Conservation (phyloP, 2,329 filamentous ascomycete genomes). For the Colletotrichum australisinense region DNA sequence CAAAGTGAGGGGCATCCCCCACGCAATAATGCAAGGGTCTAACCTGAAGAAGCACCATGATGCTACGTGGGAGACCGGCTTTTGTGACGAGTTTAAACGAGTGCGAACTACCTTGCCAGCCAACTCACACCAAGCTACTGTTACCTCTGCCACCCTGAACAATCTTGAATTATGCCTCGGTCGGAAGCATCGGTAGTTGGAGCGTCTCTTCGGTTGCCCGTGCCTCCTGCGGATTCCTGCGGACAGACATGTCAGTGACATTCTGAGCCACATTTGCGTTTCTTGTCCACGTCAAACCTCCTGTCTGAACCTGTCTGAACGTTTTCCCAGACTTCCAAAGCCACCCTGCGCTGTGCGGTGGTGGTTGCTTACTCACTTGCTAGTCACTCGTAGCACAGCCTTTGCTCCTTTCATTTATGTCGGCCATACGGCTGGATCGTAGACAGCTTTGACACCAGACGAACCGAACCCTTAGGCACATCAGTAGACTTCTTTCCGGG, state of each 20-base stretch:
- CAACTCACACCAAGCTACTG: not conserved
- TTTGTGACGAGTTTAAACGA: constrained; percentile 7
- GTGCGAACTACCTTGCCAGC: constrained; percentile 7
- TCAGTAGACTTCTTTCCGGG: too few species aligned
- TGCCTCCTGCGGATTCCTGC: not conserved
- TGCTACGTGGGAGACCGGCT: not conserved
- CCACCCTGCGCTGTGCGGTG: not conserved
- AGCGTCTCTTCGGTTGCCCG: not conserved
- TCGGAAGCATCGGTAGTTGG: constrained; percentile 1
- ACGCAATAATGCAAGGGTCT: not conserved
- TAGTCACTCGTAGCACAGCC: too few species aligned
- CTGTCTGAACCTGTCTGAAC: not conserved
- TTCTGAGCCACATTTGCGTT: not conserved
- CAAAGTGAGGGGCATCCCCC: constrained; percentile 2
- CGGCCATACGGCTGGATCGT: not conserved
- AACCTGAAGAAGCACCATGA: not conserved
- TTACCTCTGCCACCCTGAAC: not conserved
- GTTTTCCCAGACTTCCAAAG: not conserved
- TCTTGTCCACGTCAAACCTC: not conserved
- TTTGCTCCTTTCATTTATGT: constrained; percentile 9
- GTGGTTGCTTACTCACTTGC: not conserved
- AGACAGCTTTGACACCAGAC: constrained; percentile 17
- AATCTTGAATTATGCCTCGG: constrained; percentile 13
- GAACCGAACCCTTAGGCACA: not conserved
- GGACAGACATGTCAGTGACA: constrained; percentile 18